Evolutionary conservation across 495 filamentous ascomycete species (phyloP).

Genomic region (Filosporella fistucella): DNA sequence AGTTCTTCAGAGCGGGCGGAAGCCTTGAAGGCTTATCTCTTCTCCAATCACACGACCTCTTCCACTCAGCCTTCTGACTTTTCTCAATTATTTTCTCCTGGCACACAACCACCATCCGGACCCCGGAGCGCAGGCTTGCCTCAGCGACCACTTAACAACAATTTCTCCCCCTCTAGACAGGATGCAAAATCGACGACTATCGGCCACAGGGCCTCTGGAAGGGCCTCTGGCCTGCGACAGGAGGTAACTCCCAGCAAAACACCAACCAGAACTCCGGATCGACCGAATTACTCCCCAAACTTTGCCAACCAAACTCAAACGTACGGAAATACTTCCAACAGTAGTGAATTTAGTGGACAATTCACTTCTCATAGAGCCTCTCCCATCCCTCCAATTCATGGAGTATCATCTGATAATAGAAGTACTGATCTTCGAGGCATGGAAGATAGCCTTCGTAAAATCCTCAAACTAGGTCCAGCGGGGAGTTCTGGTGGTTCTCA

Average conservation of each 20-base stretch:
- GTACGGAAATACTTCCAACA: neutral
- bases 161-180: conserved; percentile 2
- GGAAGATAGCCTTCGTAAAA: conserved; percentile 44
- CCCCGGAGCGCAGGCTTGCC: conserved; percentile 2
- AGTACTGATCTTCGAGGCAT: conserved; percentile 34
- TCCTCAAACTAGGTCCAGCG: conserved; percentile 38
- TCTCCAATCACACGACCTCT: conserved; percentile 22
- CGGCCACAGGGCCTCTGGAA: conserved; percentile 1
- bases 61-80: neutral
- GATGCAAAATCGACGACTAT: conserved; percentile 4
- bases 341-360: neutral
- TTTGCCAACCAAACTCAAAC: conserved; percentile 5
- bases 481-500: conserved; percentile 7
- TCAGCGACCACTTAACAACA: conserved; percentile 3
- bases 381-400: conserved; percentile 4
- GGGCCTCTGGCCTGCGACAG: conserved; percentile 23
- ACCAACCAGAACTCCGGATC: conserved; percentile 16
- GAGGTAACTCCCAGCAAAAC: conserved; percentile 23
- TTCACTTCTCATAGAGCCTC: conserved; percentile 6
- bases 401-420: conserved; percentile 17
- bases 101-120: too few relatives aligned
- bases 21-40: conserved; percentile 35
- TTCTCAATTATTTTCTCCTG: too few relatives aligned
- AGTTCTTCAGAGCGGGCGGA: conserved; percentile 24
- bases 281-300: conserved; percentile 9